Conservation (phyloP, 1,284 basidiomycete genomes). For the Cutaneotrichosporon cutaneum region DNA sequence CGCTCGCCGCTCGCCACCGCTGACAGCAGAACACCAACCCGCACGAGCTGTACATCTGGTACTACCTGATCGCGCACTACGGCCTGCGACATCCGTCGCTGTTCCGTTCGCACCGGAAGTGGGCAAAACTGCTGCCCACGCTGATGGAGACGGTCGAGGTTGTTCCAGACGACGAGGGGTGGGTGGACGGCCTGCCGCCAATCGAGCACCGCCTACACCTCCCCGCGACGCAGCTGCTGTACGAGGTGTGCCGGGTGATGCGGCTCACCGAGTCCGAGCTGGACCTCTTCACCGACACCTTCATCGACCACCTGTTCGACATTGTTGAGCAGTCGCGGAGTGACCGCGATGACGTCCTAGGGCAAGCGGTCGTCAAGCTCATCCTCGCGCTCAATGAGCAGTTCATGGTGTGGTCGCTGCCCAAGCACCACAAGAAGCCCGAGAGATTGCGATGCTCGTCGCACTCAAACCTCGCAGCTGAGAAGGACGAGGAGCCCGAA, state of each 20-base stretch:
- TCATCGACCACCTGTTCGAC: slow-evolving; percentile 88
- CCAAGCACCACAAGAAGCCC: slow-evolving; percentile 30
- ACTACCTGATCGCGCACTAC: slow-evolving; percentile 71
- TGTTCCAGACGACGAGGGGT: slow-evolving; percentile 47
- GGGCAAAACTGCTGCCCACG: slow-evolving; percentile 75
- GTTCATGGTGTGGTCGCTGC: slow-evolving; percentile 79
- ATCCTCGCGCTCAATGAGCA: slow-evolving; percentile 96
- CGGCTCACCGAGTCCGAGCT: slow-evolving; percentile 72
- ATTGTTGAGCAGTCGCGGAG: slow-evolving; percentile 88
- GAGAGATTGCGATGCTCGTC: slow-evolving; percentile 2
- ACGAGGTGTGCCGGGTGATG: slow-evolving; percentile 87
- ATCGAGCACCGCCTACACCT: slow-evolving; percentile 76
- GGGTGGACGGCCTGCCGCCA: slow-evolving; percentile 54
- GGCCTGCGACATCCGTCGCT: slow-evolving; percentile 69
- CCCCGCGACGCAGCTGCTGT: slow-evolving; percentile 72
- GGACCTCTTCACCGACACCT: slow-evolving; percentile 69
- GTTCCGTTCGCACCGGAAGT: slow-evolving; percentile 74
- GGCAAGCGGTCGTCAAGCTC: slow-evolving; percentile 89
- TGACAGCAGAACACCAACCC: slow-evolving; percentile 74
- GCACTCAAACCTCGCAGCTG: neutral
- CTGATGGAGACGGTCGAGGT: slow-evolving; percentile 59
- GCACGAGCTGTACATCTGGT: slow-evolving; percentile 76
- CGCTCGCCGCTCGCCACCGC: neutral
- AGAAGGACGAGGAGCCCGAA: neutral
- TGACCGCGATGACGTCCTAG: slow-evolving; percentile 85